Conservation (phyloP, 192 early-diverging fungal genomes). For the Lunasporangiospora selenospora region DNA sequence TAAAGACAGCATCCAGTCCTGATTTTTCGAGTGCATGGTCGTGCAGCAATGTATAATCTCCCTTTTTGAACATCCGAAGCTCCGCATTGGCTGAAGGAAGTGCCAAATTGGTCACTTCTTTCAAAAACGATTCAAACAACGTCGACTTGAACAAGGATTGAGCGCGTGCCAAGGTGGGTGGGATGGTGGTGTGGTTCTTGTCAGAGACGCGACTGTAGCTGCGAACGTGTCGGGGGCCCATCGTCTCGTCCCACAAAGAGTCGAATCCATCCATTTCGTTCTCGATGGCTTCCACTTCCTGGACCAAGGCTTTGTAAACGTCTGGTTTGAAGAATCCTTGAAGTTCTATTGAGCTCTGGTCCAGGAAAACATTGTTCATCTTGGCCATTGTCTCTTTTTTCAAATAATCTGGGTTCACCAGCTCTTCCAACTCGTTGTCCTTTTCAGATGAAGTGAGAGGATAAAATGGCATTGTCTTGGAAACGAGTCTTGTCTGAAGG, state of each 20-base stretch:
- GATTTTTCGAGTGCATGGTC: slow-evolving; percentile 60
- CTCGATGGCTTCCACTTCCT: slow-evolving; percentile 31
- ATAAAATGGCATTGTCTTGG: slow-evolving; percentile 29
- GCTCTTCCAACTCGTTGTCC: slow-evolving; percentile 23
- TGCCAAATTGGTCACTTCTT: slow-evolving; percentile 23
- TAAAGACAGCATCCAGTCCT: slow-evolving; percentile 61
- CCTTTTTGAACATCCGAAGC: slow-evolving; percentile 56
- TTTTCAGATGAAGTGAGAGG: neutral
- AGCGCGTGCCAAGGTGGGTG: slow-evolving; percentile 8
- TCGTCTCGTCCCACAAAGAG: slow-evolving; percentile 25
- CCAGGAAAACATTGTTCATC: slow-evolving; percentile 55
- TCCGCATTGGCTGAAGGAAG: slow-evolving; percentile 23
- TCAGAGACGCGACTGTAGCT: slow-evolving; percentile 51
- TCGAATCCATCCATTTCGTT: slow-evolving; percentile 17
- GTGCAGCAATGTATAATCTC: slow-evolving; percentile 67
- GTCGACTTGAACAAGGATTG: slow-evolving; percentile 42
- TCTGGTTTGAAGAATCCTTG: slow-evolving; percentile 47
- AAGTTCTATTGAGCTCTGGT: slow-evolving; percentile 49
- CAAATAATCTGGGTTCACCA: slow-evolving; percentile 60
- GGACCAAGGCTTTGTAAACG: slow-evolving; percentile 31
- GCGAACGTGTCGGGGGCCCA: slow-evolving; percentile 57
- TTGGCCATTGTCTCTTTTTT: slow-evolving; percentile 23
- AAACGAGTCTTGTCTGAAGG: slow-evolving; percentile 41
- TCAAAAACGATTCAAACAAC: slow-evolving; percentile 38
- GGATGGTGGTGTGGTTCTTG: slow-evolving; percentile 5